Evolutionary conservation across 2,329 filamentous ascomycete genomes (phyloP).

Genomic region (Microthyrium microscopicum): DNA sequence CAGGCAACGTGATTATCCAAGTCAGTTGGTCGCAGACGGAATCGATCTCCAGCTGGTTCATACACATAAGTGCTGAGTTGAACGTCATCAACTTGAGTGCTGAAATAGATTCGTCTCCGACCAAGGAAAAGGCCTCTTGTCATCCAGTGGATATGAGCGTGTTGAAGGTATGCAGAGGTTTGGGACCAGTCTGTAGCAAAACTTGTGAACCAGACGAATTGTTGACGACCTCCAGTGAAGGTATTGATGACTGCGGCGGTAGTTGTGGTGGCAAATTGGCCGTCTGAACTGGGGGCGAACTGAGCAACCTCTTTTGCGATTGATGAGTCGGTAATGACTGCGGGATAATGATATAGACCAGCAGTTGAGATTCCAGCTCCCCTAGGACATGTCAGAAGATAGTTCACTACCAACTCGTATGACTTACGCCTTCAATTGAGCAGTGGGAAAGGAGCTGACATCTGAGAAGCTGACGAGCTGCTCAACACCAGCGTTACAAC

Average conservation of each 20-base stretch:
- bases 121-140: slow-evolving; percentile 36
- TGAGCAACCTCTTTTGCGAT: slow-evolving; percentile 32
- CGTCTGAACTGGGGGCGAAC: slow-evolving; percentile 27
- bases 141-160: slow-evolving; percentile 40
- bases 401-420: background rate
- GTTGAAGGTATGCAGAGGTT: slow-evolving; percentile 37
- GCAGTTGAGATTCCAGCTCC: slow-evolving; percentile 29
- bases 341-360: slow-evolving; percentile 39
- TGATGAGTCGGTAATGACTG: slow-evolving; percentile 30
- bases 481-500: slow-evolving; percentile 32
- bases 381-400: slow-evolving; percentile 10
- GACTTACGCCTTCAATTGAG: slow-evolving; percentile 26
- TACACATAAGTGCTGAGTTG: slow-evolving; percentile 25
- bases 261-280: slow-evolving; percentile 19
- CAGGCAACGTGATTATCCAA: slow-evolving; percentile 30
- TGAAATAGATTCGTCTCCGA: slow-evolving; percentile 31
- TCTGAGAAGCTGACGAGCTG: slow-evolving; percentile 35
- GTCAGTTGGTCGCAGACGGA: slow-evolving; percentile 31
- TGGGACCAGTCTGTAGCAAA: slow-evolving; percentile 30
- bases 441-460: slow-evolving; percentile 31
- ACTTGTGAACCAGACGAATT: slow-evolving; percentile 39
- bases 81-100: slow-evolving; percentile 40
- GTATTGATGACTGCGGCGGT: slow-evolving; percentile 39
- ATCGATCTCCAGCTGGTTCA: slow-evolving; percentile 23
- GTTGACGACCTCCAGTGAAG: slow-evolving; percentile 33